phyloP scores from a whole-genome alignment of 2,329 filamentous ascomycete species.

The Colletotrichum sublineola region DNA sequence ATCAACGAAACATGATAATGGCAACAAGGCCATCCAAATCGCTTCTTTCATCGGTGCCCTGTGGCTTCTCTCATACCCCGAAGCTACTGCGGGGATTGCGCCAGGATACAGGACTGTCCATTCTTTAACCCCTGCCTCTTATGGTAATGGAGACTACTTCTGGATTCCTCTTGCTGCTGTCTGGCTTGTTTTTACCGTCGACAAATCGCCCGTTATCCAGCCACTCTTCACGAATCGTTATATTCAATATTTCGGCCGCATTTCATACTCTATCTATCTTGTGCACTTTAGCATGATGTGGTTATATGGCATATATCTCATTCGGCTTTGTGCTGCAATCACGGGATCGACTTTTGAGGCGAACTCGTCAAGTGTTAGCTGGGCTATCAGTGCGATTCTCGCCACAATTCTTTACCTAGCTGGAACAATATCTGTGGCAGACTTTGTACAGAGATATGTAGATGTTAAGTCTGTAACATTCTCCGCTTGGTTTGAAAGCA shows the following conservation, averaged over 20 bases:
- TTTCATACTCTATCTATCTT: slow-evolving; percentile 74
- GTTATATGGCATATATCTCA: slow-evolving; percentile 58
- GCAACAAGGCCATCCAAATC: neutral
- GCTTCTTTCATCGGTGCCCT: slow-evolving; percentile 15
- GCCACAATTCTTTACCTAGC: slow-evolving; percentile 15
- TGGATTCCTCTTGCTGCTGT: slow-evolving; percentile 29
- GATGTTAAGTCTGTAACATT: slow-evolving; percentile 25
- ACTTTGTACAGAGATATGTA: slow-evolving; percentile 28
- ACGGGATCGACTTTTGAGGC: slow-evolving; percentile 10
- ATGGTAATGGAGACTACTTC: slow-evolving; percentile 1
- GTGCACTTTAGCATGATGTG: slow-evolving; percentile 74
- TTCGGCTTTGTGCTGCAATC: slow-evolving; percentile 14
- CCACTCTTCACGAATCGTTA: slow-evolving; percentile 70
- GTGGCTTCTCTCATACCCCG: slow-evolving; percentile 27
- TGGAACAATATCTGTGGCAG: slow-evolving; percentile 22
- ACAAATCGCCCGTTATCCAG: slow-evolving; percentile 60
- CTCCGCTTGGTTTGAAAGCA: slow-evolving; percentile 31
- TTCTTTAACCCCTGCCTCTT: neutral
- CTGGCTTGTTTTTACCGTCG: slow-evolving; percentile 21
- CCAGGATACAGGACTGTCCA: slow-evolving; percentile 23
- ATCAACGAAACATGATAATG: neutral
- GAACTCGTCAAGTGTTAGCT: slow-evolving; percentile 7
- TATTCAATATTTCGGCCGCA: slow-evolving; percentile 72
- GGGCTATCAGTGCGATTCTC: neutral
- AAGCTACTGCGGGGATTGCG: neutral